Base-by-base conservation (phyloP, 2,329 filamentous ascomycete genomes). In the Xylaria sp. region DNA sequence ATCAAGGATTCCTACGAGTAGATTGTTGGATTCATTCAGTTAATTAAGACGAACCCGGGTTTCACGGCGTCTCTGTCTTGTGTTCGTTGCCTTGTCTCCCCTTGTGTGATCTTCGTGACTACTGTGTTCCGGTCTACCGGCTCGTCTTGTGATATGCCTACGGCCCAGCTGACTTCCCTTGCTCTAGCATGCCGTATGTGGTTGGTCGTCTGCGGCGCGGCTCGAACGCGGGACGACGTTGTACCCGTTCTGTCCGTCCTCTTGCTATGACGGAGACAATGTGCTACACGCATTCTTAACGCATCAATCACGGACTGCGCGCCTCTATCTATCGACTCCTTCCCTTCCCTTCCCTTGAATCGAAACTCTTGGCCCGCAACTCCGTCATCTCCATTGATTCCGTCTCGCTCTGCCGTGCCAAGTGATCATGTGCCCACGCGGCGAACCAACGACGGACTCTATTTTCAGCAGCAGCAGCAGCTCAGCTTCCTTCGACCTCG, bases 11-110 rank as follows among this genome's bases (percentile, higher is more conserved):
- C 23, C 23, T 5, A 30, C 23, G 23, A 30, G 13, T 51, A 54
- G 55, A 59, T 62, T 30, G 23, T 30, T 54, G 39, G 16, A 55
- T 35, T 23, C 42, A 55, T 35, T 23, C 42, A 39, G 30, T 52
- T 52, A 56, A 59, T 62, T 30, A 60, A 62, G 53, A 57, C 8
- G 18, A 46, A 13, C n/a, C 23, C 23, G 23, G 16, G 35, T 54
- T 37, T 46, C 18, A 35, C 18, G 18, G 46, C 16, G 10, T 56
- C 18, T 57, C 13, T 11, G 23, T 30, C 23, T n/a, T 8, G 44
- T 34, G 44, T 48, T 48, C 13, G 11, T 19, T 46, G 42, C 42
- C 42, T n/a, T n/a, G 42, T 16, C 34, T 9, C 19, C 30, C 30
- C 37, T 48, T 46, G 49, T 11, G 11, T 34, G 52, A n/a, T 7